Evolutionary conservation across 2,329 filamentous ascomycete genomes (phyloP).

Genomic region (Fusarium subtropicale): DNA sequence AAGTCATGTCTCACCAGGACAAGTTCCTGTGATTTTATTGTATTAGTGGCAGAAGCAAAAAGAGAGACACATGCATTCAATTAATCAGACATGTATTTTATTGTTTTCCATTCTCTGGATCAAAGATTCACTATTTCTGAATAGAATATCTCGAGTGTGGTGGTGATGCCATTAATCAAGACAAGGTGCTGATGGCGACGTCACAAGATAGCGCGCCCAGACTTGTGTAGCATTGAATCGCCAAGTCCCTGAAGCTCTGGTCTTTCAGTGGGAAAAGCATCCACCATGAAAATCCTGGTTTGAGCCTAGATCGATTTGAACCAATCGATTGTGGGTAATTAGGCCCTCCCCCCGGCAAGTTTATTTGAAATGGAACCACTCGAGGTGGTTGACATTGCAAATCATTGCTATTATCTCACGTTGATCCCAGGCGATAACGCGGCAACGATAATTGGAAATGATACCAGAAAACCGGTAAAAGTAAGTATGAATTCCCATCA

Average conservation of each 20-base stretch:
- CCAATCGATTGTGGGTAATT: slow-evolving; percentile 9
- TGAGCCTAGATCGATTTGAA: slow-evolving; percentile 32
- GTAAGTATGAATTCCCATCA: slow-evolving; percentile 18
- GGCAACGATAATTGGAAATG: slow-evolving; percentile 15
- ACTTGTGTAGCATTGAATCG: slow-evolving; percentile 24
- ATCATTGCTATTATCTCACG: slow-evolving; percentile 9
- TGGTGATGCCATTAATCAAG: slow-evolving; percentile 22
- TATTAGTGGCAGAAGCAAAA: background rate
- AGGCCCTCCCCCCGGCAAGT: slow-evolving; percentile 8
- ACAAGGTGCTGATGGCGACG: slow-evolving; percentile 41
- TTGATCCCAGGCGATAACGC: slow-evolving; percentile 23
- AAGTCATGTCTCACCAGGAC: slow-evolving; percentile 49
- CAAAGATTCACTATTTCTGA: background rate
- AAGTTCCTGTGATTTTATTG: slow-evolving; percentile 7
- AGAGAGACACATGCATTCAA: slow-evolving; percentile 1
- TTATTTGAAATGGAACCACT: slow-evolving; percentile 23
- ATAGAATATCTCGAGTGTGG: background rate
- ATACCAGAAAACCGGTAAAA: slow-evolving; percentile 20
- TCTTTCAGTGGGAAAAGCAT: slow-evolving; percentile 23
- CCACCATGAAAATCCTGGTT: slow-evolving; percentile 34
- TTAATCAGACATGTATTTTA: background rate
- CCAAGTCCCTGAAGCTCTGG: slow-evolving; percentile 40
- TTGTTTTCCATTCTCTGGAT: background rate
- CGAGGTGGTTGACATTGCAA: background rate
- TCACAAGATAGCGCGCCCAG: slow-evolving; percentile 37